phyloP scores from a whole-genome alignment of 1,284 basidiomycete species.

The Marasmius oreades region DNA sequence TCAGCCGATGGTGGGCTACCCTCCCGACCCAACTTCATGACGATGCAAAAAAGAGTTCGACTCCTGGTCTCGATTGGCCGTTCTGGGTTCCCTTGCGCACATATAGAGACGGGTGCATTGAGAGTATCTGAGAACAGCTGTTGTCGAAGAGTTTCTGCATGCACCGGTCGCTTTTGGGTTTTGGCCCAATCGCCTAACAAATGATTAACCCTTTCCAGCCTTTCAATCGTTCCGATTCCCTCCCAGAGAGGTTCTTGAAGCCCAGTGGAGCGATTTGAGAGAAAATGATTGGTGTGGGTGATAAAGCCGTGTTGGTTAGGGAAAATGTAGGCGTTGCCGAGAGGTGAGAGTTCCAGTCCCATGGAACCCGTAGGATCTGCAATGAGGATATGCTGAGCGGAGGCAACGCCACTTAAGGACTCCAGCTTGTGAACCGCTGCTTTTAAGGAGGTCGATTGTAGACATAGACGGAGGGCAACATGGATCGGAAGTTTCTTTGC shows the following conservation, averaged over 20 bases:
- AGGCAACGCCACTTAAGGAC: slow-evolving; percentile 14
- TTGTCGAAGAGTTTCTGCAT: slow-evolving; percentile 6
- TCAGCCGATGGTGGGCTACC: slow-evolving; percentile 3
- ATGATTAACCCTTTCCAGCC: slow-evolving; percentile 13
- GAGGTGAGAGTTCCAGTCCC: slow-evolving; percentile 15
- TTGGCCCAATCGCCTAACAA: slow-evolving; percentile 6
- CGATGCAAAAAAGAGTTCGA: slow-evolving; percentile 16
- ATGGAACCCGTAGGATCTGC: slow-evolving; percentile 14
- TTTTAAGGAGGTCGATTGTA: slow-evolving; percentile 12
- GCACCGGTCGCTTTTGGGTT: not conserved
- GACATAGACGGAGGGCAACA: slow-evolving; percentile 14
- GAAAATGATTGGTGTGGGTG: slow-evolving; percentile 18
- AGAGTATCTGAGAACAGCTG: slow-evolving; percentile 14
- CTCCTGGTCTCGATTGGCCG: slow-evolving; percentile 11
- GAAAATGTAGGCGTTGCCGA: slow-evolving; percentile 10
- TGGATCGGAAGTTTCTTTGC: slow-evolving; percentile 16
- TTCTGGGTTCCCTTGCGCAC: slow-evolving; percentile 12
- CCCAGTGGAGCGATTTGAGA: slow-evolving; percentile 4
- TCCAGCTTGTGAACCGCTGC: slow-evolving; percentile 11
- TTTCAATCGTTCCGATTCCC: slow-evolving; percentile 12
- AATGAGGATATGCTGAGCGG: slow-evolving; percentile 16
- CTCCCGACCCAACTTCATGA: slow-evolving; percentile 6
- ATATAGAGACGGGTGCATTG: slow-evolving; percentile 15
- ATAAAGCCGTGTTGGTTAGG: slow-evolving; percentile 8
- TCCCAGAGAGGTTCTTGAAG: slow-evolving; percentile 14